These are phyloP conservation scores for Dioscorea dumetorum DNA, from an alignment of 106 monocot genomes.

Conservation along the genomic window DNA sequence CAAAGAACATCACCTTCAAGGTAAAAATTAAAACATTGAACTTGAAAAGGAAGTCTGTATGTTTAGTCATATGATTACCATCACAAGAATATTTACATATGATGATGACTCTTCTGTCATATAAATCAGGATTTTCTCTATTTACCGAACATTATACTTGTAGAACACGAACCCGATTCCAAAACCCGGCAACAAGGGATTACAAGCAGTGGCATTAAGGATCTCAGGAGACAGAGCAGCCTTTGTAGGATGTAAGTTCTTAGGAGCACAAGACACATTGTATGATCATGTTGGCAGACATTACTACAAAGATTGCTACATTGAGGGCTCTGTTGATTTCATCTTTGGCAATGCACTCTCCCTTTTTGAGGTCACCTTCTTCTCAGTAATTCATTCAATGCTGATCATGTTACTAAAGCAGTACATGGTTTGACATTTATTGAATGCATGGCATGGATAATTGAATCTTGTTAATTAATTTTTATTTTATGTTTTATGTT, in stretches of 20 bases:
- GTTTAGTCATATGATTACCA: no score
- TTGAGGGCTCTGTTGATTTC: conserved; percentile 95
- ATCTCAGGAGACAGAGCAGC: conserved; percentile 88
- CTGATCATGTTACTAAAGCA: no score
- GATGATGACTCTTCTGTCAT: no score
- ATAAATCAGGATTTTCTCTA: background rate
- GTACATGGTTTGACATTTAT: no score
- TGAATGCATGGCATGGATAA: background rate
- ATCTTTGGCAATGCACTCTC: conserved; percentile 96
- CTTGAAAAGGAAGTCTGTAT: no score
- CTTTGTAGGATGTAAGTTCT: conserved; percentile 72
- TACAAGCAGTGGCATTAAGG: conserved; percentile 85
- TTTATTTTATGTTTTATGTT: background rate
- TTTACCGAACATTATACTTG: background rate
- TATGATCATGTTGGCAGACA: conserved; percentile 89
- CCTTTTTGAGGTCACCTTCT: conserved; percentile 57
- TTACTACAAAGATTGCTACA: conserved; percentile 97
- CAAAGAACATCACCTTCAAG: conserved; percentile 93
- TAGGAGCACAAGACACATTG: conserved; percentile 92
- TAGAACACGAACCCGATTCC: conserved; percentile 88
- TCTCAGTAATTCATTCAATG: background rate
- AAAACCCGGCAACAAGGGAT: conserved; percentile 53
- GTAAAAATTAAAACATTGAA: conserved; percentile 12
- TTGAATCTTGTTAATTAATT: background rate
- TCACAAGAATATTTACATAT: no score